Evolutionary conservation across 176 grass and related monocot genomes (phyloP), one percentile per base, ranked within the genome.

Genomic region (Triticum monococcum): DNA sequence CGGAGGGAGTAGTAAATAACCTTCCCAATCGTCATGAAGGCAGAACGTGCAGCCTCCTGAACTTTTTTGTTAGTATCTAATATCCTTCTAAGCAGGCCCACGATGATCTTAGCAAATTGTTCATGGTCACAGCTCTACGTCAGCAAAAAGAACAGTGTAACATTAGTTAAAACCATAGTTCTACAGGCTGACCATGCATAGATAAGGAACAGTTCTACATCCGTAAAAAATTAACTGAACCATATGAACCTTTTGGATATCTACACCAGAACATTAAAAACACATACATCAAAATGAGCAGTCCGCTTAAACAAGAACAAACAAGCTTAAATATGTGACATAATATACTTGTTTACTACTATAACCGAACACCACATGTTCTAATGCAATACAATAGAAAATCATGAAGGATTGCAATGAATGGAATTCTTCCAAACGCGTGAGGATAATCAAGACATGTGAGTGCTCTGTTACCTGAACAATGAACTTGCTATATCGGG

Each of bases 21-120:
- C 97, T 98, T 94, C 90, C 96, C 97, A 88, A 98, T 89, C 10
- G 97, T 98, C 77, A 94, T 89, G 92, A 98, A 96, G 72, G 94
- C 91, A 12, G 94, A 98, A 84, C 94, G 96, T 71, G 97, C 94
- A 67, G 97, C 97, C 88, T 98, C 97, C 74, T 98, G 94, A 37
- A 98, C 97, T 60, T 77, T 86, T 91, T 94, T 98, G 56, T 98
- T 98, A 72, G 79, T 96, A 89, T 98, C 97, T 81, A 98, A 89
- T 82, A 94, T 92, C 80, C 97, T 95, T 77, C 60, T 96, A 13
- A 98, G 92, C 48, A 98, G 86, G 77, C 94, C 97, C 82, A 84
- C 87, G 24, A 94, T 82, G 46, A 98, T 91, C 84, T 96, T 94
- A 88, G 96, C 97, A 89, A 98, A 94, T 79, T 98, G 97, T 81